Evolutionary conservation across 2,329 filamentous ascomycete genomes (phyloP).

Genomic region (Cladosporium cucumerinum): DNA sequence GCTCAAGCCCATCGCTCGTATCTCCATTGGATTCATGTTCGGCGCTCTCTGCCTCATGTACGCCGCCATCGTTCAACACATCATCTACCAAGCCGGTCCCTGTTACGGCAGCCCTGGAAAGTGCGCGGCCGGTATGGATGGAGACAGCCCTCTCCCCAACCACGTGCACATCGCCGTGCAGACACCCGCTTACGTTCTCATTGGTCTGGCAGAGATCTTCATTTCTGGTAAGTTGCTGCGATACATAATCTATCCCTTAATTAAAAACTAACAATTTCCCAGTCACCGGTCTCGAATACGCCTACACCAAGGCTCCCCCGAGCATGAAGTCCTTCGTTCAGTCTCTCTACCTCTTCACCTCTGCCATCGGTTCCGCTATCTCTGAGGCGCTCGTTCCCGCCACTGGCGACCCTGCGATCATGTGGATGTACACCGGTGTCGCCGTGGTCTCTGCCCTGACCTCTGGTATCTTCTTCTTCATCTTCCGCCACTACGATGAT

Average conservation of each 20-base stretch:
- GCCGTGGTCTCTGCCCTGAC: conserved; percentile 21
- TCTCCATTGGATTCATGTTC: conserved; percentile 53
- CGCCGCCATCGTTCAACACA: conserved; percentile 54
- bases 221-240: conserved; percentile 25
- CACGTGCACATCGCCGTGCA: conserved; percentile 46
- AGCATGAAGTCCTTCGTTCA: conserved; percentile 50
- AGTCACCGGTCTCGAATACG: conserved; percentile 47
- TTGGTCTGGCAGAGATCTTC: conserved; percentile 46
- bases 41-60: conserved; percentile 53
- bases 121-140: conserved; percentile 38
- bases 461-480: conserved; percentile 29
- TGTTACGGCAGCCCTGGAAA: conserved; percentile 44
- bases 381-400: conserved; percentile 60
- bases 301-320: conserved; percentile 46
- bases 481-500: conserved; percentile 42
- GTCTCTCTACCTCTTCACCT: conserved; percentile 50
- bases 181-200: conserved; percentile 45
- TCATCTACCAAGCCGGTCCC: conserved; percentile 53
- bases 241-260: not conserved
- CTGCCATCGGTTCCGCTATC: conserved; percentile 57
- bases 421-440: conserved; percentile 54
- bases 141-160: conserved; percentile 37
- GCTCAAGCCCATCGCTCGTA: conserved; percentile 51
- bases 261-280: conserved; percentile 18
- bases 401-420: conserved; percentile 60